Percentiles rank a stretch among this genome's conserved stretches.
Conservation (phyloP, 2,329 filamentous ascomycete genomes). For the Trichoderma sp. region DNA sequence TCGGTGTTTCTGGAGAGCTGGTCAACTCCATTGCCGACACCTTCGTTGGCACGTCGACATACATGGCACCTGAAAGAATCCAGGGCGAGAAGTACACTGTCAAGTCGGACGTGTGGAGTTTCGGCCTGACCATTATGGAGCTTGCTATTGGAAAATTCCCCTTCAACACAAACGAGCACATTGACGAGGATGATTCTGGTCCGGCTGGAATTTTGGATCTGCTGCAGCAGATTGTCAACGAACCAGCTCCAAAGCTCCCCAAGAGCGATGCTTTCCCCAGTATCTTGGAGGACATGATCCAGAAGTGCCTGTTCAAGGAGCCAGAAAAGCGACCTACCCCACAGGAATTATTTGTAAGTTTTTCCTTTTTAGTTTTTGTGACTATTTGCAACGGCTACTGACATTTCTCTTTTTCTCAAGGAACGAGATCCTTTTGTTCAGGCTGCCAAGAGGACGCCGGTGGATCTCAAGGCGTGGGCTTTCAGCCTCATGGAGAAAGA, state of each 20-base stretch:
- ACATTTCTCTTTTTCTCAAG: constrained; percentile 48
- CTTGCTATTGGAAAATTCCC: constrained; percentile 96
- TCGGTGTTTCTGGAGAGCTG: constrained; percentile 96
- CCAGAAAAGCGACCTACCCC: constrained; percentile 89
- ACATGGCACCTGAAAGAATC: constrained; percentile 98
- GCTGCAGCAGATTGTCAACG: constrained; percentile 95
- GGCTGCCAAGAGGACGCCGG: constrained; percentile 93
- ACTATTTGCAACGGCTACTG: constrained; percentile 24
- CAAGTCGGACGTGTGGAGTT: constrained; percentile 99
- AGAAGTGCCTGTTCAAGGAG: constrained; percentile 90
- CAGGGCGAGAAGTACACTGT: constrained; percentile 97
- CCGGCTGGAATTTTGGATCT: constrained; percentile 95
- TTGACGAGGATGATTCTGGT: constrained; percentile 74
- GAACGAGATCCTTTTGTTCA: constrained; percentile 93
- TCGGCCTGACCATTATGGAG: constrained; percentile 94
- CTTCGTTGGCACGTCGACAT: constrained; percentile 97
- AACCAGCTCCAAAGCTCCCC: constrained; percentile 88
- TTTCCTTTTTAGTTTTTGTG: neutral
- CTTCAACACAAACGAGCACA: constrained; percentile 75
- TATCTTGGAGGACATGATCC: constrained; percentile 95
- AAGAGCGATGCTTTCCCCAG: constrained; percentile 97
- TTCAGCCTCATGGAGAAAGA: constrained; percentile 91
- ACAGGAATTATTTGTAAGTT: constrained; percentile 83
- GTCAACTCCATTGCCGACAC: constrained; percentile 98
- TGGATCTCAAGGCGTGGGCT: constrained; percentile 92